Evolutionary conservation across 2,329 filamentous ascomycete species (phyloP).

Genomic region (Hymenoscyphus fructigenus): DNA sequence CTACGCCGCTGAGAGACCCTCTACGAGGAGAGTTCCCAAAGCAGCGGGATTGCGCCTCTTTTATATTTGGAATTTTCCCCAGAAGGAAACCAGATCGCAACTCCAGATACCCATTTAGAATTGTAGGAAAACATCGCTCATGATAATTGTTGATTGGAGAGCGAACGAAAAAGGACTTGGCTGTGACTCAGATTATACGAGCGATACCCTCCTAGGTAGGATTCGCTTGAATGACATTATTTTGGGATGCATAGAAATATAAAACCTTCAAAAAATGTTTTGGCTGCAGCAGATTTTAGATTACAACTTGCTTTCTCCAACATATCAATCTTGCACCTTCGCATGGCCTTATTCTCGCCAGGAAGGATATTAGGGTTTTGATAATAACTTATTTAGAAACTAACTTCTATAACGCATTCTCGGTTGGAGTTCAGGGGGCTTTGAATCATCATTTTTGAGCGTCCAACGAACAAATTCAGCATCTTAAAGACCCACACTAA

Average conservation of each 20-base stretch:
- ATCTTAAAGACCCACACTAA: too few species aligned
- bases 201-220: background rate
- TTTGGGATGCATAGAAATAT: background rate
- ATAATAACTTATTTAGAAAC: too few species aligned
- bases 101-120: background rate
- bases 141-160: background rate
- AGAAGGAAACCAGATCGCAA: background rate
- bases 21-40: background rate
- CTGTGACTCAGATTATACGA: background rate
- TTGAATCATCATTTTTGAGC: too few species aligned
- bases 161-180: background rate
- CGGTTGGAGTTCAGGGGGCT: too few species aligned
- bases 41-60: background rate
- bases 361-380: too few species aligned
- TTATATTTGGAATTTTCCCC: background rate
- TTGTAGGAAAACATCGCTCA: background rate
- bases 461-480: too few species aligned
- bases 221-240: background rate
- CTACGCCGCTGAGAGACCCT: background rate
- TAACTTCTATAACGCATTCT: too few species aligned
- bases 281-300: too few species aligned
- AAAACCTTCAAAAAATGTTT: background rate
- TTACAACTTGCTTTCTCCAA: too few species aligned
- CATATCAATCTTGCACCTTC: too few species aligned
- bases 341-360: too few species aligned